Evolutionary conservation across 2,329 filamentous ascomycete genomes (phyloP).

Genomic region (Trichoderma aggressivum): DNA sequence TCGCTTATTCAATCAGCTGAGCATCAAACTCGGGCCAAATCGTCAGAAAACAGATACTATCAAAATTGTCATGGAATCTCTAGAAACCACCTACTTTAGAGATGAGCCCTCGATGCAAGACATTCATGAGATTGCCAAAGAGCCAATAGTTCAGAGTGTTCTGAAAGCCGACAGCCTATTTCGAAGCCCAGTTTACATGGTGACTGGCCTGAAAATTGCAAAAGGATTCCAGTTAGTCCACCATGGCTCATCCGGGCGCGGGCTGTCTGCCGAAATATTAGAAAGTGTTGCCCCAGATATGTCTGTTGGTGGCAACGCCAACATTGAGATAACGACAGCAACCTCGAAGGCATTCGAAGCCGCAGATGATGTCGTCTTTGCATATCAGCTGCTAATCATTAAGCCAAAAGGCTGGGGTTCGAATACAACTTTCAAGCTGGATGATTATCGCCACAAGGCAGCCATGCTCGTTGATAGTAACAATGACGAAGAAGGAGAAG

Average conservation of each 20-base stretch:
- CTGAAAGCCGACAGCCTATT: neutral
- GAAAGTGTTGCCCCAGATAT: neutral
- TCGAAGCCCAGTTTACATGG: neutral
- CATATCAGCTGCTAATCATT: neutral
- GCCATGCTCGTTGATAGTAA: neutral
- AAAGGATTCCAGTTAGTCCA: neutral
- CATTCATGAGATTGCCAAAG: neutral
- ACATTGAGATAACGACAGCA: neutral
- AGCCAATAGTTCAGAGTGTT: neutral
- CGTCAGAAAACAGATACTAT: no score
- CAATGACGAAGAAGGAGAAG: neutral
- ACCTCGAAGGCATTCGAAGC: neutral
- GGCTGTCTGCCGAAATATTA: no score
- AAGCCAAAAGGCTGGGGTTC: neutral
- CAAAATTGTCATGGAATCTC: neutral
- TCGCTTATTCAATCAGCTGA: neutral
- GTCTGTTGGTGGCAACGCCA: neutral
- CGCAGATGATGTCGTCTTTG: neutral
- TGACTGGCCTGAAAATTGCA: neutral
- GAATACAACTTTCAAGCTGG: neutral
- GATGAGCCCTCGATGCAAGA: neutral
- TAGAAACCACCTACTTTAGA: neutral
- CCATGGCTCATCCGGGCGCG: neutral
- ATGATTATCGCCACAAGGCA: neutral
- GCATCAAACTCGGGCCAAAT: neutral